phyloP scores from a whole-genome alignment of 805 yeast genomes.

The Hagleromyces aurorensis region DNA sequence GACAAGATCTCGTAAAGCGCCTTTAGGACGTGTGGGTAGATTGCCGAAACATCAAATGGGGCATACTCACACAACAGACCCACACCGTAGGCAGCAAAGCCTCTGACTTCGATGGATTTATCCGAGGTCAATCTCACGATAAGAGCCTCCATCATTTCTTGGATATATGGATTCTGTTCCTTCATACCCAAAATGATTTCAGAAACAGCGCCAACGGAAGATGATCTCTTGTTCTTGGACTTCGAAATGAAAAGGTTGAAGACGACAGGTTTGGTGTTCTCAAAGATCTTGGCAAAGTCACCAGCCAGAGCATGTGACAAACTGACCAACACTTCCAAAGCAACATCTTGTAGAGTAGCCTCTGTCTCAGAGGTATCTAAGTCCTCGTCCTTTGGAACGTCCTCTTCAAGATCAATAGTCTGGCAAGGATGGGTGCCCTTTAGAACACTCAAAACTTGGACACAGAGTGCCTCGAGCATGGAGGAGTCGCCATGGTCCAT shows the following conservation, averaged over 20 bases:
- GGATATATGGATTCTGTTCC: conserved; percentile 52
- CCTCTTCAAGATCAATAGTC: conserved; percentile 62
- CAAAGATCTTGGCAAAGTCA: conserved; percentile 69
- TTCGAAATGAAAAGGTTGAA: conserved; percentile 50
- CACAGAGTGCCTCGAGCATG: conserved; percentile 59
- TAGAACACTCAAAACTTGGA: conserved; percentile 62
- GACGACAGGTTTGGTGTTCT: conserved; percentile 59
- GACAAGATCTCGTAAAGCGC: conserved; percentile 63
- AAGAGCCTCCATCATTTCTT: conserved; percentile 65
- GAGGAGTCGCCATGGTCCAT: conserved; percentile 52
- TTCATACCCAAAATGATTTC: conserved; percentile 78
- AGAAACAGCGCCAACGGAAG: conserved; percentile 84
- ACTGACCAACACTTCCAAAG: conserved; percentile 76
- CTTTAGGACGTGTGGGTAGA: conserved; percentile 61
- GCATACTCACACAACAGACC: conserved; percentile 60
- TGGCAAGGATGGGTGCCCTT: conserved; percentile 83
- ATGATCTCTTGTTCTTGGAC: conserved; percentile 67
- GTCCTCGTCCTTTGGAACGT: conserved; percentile 46
- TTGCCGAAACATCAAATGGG: conserved; percentile 45
- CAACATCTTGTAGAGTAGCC: conserved; percentile 72
- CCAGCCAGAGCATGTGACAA: conserved; percentile 70
- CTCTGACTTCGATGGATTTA: conserved; percentile 79
- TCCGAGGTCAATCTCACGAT: conserved; percentile 62
- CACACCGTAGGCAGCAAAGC: conserved; percentile 93
- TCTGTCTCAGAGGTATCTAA: conserved; percentile 49